Conservation (phyloP, 176 grass and related monocot species). For the Themeda triandra region DNA sequence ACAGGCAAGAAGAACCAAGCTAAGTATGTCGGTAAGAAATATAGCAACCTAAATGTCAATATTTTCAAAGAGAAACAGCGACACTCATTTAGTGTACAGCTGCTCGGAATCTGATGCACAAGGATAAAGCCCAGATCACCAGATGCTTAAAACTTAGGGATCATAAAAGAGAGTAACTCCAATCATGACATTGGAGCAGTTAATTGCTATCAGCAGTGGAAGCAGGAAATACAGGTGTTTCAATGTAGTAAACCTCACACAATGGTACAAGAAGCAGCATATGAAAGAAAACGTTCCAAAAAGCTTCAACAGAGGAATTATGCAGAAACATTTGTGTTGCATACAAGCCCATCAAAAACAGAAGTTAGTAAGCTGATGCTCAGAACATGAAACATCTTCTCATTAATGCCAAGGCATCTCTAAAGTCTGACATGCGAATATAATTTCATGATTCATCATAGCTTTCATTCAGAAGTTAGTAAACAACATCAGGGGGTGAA, state of each 20-base stretch:
- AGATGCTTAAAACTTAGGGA: not conserved
- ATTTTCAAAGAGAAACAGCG: not conserved
- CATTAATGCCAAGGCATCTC: constrained; percentile 49
- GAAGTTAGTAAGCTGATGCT: not conserved
- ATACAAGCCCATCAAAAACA: not conserved
- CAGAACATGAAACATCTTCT: constrained; percentile 41
- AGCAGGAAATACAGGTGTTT: not conserved
- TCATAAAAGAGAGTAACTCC: not conserved
- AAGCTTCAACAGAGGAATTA: too few species aligned
- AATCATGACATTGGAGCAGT: too few species aligned
- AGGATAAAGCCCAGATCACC: too few species aligned
- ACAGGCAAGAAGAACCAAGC: not conserved
- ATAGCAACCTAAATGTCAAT: not conserved
- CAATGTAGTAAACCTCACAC: not conserved
- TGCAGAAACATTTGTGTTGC: not conserved
- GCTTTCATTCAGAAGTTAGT: not conserved
- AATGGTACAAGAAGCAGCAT: not conserved
- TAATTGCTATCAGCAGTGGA: not conserved
- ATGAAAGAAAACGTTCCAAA: too few species aligned
- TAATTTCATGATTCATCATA: constrained; percentile 18
- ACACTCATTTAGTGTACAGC: not conserved
- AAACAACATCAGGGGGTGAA: not conserved
- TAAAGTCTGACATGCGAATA: constrained; percentile 44
- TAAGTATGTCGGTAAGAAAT: not conserved
- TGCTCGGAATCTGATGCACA: too few species aligned